A percentile compares a stretch with the other conserved stretches of the same genome.
These are phyloP conservation scores for Botrytis paeoniae DNA, from an alignment of 2,329 filamentous ascomycete species.

Conservation along the genomic window DNA sequence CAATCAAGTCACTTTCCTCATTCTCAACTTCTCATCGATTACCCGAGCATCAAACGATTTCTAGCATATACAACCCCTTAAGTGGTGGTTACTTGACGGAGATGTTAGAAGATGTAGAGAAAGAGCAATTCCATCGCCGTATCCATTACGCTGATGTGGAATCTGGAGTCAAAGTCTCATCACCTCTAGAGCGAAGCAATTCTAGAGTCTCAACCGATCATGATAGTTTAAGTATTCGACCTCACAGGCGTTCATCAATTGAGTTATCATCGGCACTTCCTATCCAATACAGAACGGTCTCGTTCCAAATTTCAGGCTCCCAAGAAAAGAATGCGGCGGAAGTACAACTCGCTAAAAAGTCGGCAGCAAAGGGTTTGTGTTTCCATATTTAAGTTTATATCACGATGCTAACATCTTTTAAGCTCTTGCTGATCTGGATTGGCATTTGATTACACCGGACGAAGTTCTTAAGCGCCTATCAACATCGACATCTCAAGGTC, in stretches of 20 bases:
- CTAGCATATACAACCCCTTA: not conserved
- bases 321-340: conserved; percentile 46
- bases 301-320: conserved; percentile 54
- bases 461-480: conserved; percentile 57
- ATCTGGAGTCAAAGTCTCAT: not conserved
- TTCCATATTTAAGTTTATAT: not conserved
- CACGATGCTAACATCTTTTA: not conserved
- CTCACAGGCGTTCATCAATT: conserved; percentile 27
- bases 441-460: conserved; percentile 58
- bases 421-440: conserved; percentile 57
- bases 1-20: not conserved
- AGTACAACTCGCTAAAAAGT: conserved; percentile 41
- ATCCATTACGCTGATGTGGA: not conserved
- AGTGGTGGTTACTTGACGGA: not conserved
- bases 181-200: not conserved
- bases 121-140: not conserved
- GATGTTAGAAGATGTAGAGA: not conserved
- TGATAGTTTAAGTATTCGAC: not conserved
- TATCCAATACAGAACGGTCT: conserved; percentile 53
- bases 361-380: conserved; percentile 44
- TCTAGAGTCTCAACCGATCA: not conserved
- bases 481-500: conserved; percentile 53
- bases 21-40: not conserved
- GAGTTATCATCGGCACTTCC: conserved; percentile 44
- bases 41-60: not conserved